Conservation (phyloP, 805 yeast genomes). For the Ogataea neopini region DNA sequence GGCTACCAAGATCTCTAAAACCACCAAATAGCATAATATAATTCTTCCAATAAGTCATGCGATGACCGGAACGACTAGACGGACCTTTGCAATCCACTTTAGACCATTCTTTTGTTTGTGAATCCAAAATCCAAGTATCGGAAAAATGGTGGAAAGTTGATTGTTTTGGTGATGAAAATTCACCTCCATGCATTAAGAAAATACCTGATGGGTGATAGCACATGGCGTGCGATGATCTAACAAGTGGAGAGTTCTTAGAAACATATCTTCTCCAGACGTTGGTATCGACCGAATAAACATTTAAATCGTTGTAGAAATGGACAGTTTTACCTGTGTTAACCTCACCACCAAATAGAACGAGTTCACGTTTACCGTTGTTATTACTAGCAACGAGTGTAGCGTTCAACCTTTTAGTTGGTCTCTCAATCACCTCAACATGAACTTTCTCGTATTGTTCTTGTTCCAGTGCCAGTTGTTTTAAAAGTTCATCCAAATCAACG, state of each 20-base stretch:
- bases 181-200: conserved; percentile 90
- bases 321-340: conserved; percentile 50
- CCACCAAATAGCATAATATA: conserved; percentile 87
- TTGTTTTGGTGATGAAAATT: conserved; percentile 94
- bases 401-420: conserved; percentile 72
- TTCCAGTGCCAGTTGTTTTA: conserved; percentile 74
- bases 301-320: conserved; percentile 80
- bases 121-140: conserved; percentile 92
- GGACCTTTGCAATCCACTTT: conserved; percentile 83
- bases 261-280: conserved; percentile 77
- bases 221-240: conserved; percentile 92
- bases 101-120: conserved; percentile 84
- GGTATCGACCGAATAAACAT: conserved; percentile 69
- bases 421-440: conserved; percentile 52
- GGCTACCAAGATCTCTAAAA: conserved; percentile 82
- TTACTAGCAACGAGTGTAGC: conserved; percentile 78
- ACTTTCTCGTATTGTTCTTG: conserved; percentile 80
- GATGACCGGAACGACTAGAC: conserved; percentile 86
- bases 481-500: conserved; percentile 79
- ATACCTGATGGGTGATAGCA: conserved; percentile 90
- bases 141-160: conserved; percentile 94
- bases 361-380: conserved; percentile 70
- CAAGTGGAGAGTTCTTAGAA: conserved; percentile 87
- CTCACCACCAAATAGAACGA: conserved; percentile 92
- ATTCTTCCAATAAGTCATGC: conserved; percentile 91